A percentile compares a stretch with the other conserved stretches of the same genome.
Evolutionary conservation across 352 stramenopile genomes (phyloP).

Genomic region (Globisporangium acanthophoron): DNA sequence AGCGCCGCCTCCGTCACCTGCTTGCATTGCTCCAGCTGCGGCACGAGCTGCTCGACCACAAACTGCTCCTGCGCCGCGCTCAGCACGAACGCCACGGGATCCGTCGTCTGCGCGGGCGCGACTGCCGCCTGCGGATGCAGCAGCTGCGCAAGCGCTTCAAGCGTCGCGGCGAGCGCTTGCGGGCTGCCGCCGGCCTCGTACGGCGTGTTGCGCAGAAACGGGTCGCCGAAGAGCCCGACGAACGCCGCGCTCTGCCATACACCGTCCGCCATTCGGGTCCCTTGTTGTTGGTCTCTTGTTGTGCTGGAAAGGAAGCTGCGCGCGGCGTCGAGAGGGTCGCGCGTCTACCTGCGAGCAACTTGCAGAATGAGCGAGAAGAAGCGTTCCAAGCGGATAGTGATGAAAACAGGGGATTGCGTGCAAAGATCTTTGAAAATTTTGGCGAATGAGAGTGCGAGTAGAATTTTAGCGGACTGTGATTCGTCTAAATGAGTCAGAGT

Average conservation of each 20-base stretch:
- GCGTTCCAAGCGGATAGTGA: too few species aligned
- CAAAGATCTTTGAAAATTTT: background rate
- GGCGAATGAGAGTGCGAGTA: too few species aligned
- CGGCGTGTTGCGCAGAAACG: conserved; percentile 68
- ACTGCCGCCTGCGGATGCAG: conserved; percentile 24
- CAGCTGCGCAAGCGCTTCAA: conserved; percentile 33
- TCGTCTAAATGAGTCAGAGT: too few species aligned
- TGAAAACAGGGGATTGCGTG: background rate
- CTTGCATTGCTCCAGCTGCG: conserved; percentile 46
- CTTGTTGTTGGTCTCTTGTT: background rate
- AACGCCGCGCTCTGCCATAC: conserved; percentile 66
- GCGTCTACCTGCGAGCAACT: background rate
- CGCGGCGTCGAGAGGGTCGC: too few species aligned
- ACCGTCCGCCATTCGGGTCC: conserved; percentile 14
- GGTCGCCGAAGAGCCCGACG: conserved; percentile 74
- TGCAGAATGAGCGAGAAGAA: background rate
- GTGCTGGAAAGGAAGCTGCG: too few species aligned
- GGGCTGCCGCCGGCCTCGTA: conserved; percentile 71
- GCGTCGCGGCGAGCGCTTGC: conserved; percentile 49
- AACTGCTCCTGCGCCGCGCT: conserved; percentile 45
- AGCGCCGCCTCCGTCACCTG: conserved; percentile 49
- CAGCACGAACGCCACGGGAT: conserved; percentile 46
- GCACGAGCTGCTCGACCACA: conserved; percentile 37
- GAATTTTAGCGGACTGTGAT: too few species aligned
- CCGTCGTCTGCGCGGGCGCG: background rate